phyloP scores from a whole-genome alignment of 306 rosid genomes.

The Fragaria nilgerrensis region DNA sequence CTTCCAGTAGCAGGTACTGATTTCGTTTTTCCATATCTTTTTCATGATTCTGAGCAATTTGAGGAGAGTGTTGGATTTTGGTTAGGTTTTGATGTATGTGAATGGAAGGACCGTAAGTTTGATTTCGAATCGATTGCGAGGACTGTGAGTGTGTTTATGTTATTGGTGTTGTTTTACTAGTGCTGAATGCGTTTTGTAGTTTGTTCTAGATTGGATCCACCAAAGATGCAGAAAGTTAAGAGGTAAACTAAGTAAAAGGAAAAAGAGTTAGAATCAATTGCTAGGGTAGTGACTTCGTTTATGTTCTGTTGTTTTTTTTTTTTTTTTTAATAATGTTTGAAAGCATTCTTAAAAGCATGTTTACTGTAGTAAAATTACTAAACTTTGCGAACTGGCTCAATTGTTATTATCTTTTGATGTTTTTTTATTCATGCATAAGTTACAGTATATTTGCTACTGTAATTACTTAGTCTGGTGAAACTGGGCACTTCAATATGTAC shows the following conservation, averaged over 20 bases:
- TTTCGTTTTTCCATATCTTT: too few relatives aligned
- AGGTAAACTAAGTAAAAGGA: neutral
- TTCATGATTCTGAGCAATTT: neutral
- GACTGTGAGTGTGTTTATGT: neutral
- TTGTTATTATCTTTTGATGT: too few relatives aligned
- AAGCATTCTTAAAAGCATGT: too few relatives aligned
- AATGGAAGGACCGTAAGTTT: neutral
- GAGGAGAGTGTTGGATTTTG: neutral
- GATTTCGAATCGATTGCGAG: neutral
- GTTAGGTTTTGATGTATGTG: neutral
- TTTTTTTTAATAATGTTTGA: too few relatives aligned
- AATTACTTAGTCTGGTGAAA: neutral
- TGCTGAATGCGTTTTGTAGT: neutral
- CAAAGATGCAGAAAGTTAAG: neutral
- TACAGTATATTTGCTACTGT: too few relatives aligned
- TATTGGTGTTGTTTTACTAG: neutral
- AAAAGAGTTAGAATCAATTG: too few relatives aligned
- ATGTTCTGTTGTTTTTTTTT: too few relatives aligned
- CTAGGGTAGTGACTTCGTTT: too few relatives aligned
- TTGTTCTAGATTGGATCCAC: neutral
- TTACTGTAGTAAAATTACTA: too few relatives aligned
- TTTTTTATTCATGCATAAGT: too few relatives aligned
- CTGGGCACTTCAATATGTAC: too few relatives aligned
- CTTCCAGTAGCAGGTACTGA: conserved; percentile 88
- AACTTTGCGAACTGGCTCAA: too few relatives aligned